Evolutionary conservation across 768 basidiomycete genomes (phyloP).

Genomic region (Obba rivulosa): DNA sequence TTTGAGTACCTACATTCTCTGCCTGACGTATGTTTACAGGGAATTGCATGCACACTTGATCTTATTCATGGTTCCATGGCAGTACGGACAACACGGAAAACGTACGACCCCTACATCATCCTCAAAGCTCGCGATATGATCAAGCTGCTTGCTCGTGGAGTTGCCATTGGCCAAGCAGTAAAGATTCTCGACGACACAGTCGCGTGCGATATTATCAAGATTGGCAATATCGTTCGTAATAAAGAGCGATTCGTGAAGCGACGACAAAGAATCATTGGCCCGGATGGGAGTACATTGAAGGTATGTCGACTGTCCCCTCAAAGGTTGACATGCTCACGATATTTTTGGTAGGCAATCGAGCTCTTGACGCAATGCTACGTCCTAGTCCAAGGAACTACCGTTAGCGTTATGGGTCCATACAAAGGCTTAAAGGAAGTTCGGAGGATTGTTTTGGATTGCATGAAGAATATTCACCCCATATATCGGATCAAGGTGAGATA

Average conservation of each 20-base stretch:
- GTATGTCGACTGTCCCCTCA: constrained; percentile 36
- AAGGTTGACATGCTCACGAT: neutral
- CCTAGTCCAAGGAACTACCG: constrained; percentile 96
- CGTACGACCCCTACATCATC: constrained; percentile 94
- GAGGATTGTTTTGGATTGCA: constrained; percentile 95
- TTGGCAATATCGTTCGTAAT: constrained; percentile 89
- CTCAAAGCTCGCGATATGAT: constrained; percentile 95
- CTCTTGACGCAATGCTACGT: constrained; percentile 95
- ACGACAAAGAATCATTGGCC: constrained; percentile 93
- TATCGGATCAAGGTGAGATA: constrained; percentile 87
- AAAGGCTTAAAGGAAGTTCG: constrained; percentile 95
- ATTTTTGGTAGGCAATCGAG: constrained; percentile 78
- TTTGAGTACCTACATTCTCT: neutral
- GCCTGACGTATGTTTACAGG: constrained; percentile 38
- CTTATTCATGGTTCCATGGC: constrained; percentile 97
- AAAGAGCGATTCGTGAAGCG: constrained; percentile 97
- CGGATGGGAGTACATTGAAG: constrained; percentile 96
- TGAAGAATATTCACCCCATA: constrained; percentile 99
- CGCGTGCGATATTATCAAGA: constrained; percentile 98
- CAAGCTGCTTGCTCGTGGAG: constrained; percentile 91
- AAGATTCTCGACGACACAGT: constrained; percentile 87
- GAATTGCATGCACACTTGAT: constrained; percentile 87
- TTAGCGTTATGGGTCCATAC: constrained; percentile 96
- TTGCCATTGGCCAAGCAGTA: constrained; percentile 77
- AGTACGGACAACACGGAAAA: constrained; percentile 93